Base-by-base conservation (phyloP, 805 yeast genomes). In the Tetrapisispora fleetii region DNA sequence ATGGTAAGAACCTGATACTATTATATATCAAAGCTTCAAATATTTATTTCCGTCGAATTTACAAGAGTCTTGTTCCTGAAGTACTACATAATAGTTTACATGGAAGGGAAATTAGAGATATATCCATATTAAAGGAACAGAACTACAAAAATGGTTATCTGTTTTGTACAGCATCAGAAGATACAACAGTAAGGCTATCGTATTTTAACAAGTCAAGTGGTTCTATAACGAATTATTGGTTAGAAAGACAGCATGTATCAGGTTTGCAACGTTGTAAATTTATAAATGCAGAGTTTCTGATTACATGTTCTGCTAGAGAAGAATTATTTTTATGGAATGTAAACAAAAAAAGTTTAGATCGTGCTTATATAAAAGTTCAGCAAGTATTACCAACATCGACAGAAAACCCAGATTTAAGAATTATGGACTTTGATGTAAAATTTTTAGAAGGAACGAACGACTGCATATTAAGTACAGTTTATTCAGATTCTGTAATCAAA, bases 51-150 rank as follows among this genome's bases (percentile, higher is more conserved):
- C 71, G 73, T 48, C 56, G 50, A 52, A 65, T 64, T 50, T 55
- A 60, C 35, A 55, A 53, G 35, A 53, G 62, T 1, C 17, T 37
- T 1, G 48, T 54, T 3, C 69, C 70, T 3, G 60, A 64, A 22
- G 51, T 71, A 9, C 58, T 82, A 24, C 69, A 69, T 35, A 67
- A 73, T 10, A 96, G 97, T 0, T 74, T 87, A 1, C 98, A 93
- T 64, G 99, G 99, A 0, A 75, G 98, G 53, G 99, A 93, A 64
- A 78, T 91, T 6, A 73, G 99, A 55, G 85, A 81, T 48, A 70
- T 90, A 16, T 74, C 84, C 1, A 71, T 82, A n/a, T 72, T 77
- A 36, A 54, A 53, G 37, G 43, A 48, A 8, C 67, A 75, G 0
- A 40, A 52, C 8, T 52, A 45, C 10, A 62, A 63, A 8, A 64